A percentile compares a stretch with the other conserved stretches of the same genome.
Evolutionary conservation across 805 yeast genomes (phyloP).

Genomic region (Yarrowia osloensis): DNA sequence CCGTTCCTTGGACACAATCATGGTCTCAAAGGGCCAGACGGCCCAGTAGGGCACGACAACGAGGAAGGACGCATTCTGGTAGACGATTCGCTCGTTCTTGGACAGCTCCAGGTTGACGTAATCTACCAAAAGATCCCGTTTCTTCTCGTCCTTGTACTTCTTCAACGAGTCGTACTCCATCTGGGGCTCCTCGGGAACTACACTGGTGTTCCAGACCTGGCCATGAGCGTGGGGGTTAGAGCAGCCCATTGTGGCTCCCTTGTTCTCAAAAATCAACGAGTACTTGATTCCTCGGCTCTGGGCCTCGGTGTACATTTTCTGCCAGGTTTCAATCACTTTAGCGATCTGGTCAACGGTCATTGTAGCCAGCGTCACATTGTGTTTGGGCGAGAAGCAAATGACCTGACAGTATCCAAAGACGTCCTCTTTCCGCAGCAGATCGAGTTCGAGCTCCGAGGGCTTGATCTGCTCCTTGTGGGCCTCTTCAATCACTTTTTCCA

Average conservation of each 20-base stretch:
- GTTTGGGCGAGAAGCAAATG: constrained; percentile 72
- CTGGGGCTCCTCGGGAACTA: constrained; percentile 66
- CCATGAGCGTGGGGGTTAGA: constrained; percentile 83
- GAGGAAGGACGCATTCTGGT: constrained; percentile 61
- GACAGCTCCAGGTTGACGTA: constrained; percentile 58
- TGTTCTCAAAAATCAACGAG: constrained; percentile 74
- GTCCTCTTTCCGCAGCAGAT: constrained; percentile 56
- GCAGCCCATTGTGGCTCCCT: constrained; percentile 80
- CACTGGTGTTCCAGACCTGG: constrained; percentile 73
- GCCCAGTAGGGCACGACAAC: constrained; percentile 83
- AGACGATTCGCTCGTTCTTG: constrained; percentile 50
- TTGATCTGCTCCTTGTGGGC: constrained; percentile 32
- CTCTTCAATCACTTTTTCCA: constrained; percentile 3
- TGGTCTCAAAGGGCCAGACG: constrained; percentile 76
- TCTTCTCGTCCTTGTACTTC: constrained; percentile 48
- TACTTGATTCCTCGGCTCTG: constrained; percentile 51
- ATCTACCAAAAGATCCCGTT: constrained; percentile 59
- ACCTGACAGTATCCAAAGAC: constrained; percentile 71
- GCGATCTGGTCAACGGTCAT: constrained; percentile 52
- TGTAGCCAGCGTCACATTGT: constrained; percentile 63
- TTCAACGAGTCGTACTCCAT: constrained; percentile 56
- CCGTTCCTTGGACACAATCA: constrained; percentile 60
- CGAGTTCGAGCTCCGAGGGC: constrained; percentile 43
- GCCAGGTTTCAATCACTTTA: constrained; percentile 64
- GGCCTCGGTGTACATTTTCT: constrained; percentile 51